Evolutionary conservation across 441 rosid species (phyloP).

Genomic region (Pelargonium cotyledonis): DNA sequence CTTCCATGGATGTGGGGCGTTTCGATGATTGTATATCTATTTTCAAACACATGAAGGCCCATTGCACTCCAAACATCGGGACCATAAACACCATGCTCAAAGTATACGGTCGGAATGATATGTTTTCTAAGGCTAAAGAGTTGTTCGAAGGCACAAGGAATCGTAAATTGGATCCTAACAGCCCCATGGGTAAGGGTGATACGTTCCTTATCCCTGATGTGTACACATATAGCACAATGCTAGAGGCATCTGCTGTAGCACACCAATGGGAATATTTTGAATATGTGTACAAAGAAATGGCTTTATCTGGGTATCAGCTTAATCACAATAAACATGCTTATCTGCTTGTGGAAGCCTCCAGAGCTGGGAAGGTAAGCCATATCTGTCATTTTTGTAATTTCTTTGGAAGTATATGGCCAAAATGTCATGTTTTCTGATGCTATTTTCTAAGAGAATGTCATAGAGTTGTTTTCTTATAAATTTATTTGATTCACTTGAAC

Average conservation of each 20-base stretch:
- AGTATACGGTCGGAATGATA: constrained; percentile 64
- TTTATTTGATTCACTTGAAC: too few relatives aligned
- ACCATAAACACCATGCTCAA: constrained; percentile 79
- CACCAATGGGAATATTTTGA: constrained; percentile 93
- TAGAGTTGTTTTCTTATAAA: too few relatives aligned
- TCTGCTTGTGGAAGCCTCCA: constrained; percentile 64
- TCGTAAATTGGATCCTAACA: constrained; percentile 15
- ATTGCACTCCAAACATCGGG: constrained; percentile 72
- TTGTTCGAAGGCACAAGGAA: constrained; percentile 56
- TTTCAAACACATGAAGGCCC: constrained; percentile 61
- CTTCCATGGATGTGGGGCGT: constrained; percentile 74
- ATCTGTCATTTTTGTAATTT: constrained; percentile 8
- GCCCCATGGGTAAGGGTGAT: constrained; percentile 11
- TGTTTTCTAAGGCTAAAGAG: constrained; percentile 74
- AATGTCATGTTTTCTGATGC: too few relatives aligned
- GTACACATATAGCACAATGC: constrained; percentile 72
- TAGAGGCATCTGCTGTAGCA: constrained; percentile 71
- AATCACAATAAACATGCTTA: constrained; percentile 57
- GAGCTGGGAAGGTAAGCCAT: constrained; percentile 70
- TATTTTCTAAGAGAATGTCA: too few relatives aligned
- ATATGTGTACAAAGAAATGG: constrained; percentile 69
- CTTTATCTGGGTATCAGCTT: constrained; percentile 52
- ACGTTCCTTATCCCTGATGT: constrained; percentile 44
- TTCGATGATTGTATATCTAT: constrained; percentile 58
- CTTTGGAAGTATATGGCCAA: too few relatives aligned